Evolutionary conservation across 495 filamentous ascomycete genomes (phyloP).

Genomic region (Penicillium canariense): DNA sequence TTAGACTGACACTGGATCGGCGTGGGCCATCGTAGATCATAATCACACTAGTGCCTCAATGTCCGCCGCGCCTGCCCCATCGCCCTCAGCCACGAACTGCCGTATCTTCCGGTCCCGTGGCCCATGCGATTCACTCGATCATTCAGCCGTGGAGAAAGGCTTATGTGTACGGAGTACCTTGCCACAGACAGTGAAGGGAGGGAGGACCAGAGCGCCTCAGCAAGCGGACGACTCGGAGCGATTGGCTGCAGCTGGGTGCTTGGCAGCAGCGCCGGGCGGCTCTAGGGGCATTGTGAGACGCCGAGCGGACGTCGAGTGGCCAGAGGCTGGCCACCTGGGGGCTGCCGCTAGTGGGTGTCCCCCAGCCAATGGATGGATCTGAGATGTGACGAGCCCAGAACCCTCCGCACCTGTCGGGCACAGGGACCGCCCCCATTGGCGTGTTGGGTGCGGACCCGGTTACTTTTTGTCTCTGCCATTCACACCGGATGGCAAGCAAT

Average conservation of each 20-base stretch:
- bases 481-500: not conserved
- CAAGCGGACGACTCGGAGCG: not conserved
- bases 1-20: not conserved
- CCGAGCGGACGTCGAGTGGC: conserved; percentile 1
- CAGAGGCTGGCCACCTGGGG: conserved; percentile 7
- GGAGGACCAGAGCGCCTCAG: not conserved
- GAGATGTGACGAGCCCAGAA: conserved; percentile 24
- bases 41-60: not conserved
- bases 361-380: conserved; percentile 19
- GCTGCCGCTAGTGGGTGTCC: conserved; percentile 12
- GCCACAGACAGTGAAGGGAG: not conserved
- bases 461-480: not conserved
- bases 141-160: not conserved
- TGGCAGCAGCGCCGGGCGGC: conserved; percentile 24
- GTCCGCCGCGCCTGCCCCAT: not conserved
- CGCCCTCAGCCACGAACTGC: not conserved
- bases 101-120: not conserved
- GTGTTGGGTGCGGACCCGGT: not conserved
- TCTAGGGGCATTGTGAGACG: conserved; percentile 26
- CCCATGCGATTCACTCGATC: not conserved
- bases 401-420: conserved; percentile 3
- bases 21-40: not conserved
- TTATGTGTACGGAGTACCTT: not conserved
- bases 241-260: conserved; percentile 15
- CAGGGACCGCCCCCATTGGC: not conserved